Evolutionary conservation across 768 basidiomycete genomes (phyloP), one percentile per base, ranked within the genome.

Genomic region (Mycena belliarum): DNA sequence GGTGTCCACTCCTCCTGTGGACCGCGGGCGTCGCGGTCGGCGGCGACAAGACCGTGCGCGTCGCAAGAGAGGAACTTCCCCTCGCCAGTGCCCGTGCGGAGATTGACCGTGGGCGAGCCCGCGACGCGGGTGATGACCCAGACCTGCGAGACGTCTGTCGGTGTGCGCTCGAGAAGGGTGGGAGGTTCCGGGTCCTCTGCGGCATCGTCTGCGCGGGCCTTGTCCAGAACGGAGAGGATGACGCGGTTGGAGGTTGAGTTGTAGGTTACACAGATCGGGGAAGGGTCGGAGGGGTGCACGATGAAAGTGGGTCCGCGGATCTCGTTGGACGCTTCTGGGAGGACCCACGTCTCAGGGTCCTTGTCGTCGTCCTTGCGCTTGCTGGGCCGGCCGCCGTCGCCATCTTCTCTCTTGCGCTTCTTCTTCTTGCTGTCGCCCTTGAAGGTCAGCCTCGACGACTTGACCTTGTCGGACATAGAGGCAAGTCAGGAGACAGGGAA

Each of bases 1-100:
- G 93, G 89, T 4, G 89, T 90, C 91, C 93, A 97, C 72, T 95
- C 94, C 71, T 97, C 94, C 71, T 96, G 92, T 5, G 91, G 89
- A 2, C 94, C 95, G 29, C 94, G 82, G 25, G 94, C 94, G 67
- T 97, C 94, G 44, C 91, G 79, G 68, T 92, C 88, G 42, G 90
- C 87, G 61, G 87, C 84, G 15, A 96, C 88, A 20, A 93, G 76
- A 8, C 94, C 94, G 65, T 92, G 86, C 59, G 86, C 80, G 75
- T 95, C 92, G 73, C 89, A 91, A 9, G 91, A 93, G 45, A 97
- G 75, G 70, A 95, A 97, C 72, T 94, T 94, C 11, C 92, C 92
- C 69, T 90, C 91, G 23, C 90, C 90, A n/a, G 84, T 84, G 1
- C 91, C 91, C 32, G 91, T 91, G 21, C 94, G 86, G 57, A 96